These are phyloP conservation scores for Kuraishia floccosa DNA, from an alignment of 805 yeast genomes.

Conservation along the genomic window DNA sequence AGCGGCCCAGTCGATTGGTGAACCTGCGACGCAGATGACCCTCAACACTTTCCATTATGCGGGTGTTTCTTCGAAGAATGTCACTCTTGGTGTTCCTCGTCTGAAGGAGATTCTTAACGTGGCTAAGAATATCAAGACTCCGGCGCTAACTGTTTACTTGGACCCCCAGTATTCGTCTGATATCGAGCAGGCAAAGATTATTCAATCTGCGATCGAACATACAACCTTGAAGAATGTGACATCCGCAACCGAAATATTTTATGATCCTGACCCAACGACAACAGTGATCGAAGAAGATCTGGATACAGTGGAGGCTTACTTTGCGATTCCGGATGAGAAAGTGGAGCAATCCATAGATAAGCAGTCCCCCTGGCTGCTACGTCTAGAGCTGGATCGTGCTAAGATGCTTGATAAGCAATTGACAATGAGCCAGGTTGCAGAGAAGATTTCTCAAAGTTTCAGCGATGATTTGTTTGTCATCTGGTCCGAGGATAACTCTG, in stretches of 20 bases:
- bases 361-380: slow-evolving; percentile 96
- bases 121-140: slow-evolving; percentile 98
- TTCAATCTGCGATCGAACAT: slow-evolving; percentile 95
- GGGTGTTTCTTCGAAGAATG: slow-evolving; percentile 94
- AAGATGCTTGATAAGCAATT: slow-evolving; percentile 97
- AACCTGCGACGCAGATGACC: slow-evolving; percentile 98
- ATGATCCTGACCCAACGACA: slow-evolving; percentile 95
- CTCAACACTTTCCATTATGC: slow-evolving; percentile 96
- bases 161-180: slow-evolving; percentile 72
- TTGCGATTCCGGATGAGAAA: slow-evolving; percentile 95
- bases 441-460: slow-evolving; percentile 83
- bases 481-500: slow-evolving; percentile 99
- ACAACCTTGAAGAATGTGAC: slow-evolving; percentile 92
- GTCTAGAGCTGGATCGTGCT: slow-evolving; percentile 96
- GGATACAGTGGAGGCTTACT: slow-evolving; percentile 95
- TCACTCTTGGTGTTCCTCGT: slow-evolving; percentile 95
- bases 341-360: slow-evolving; percentile 88
- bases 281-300: slow-evolving; percentile 96
- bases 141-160: slow-evolving; percentile 93
- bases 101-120: slow-evolving; percentile 95
- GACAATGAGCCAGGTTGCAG: slow-evolving; percentile 97
- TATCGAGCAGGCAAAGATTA: slow-evolving; percentile 87
- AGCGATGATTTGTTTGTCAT: slow-evolving; percentile 93
- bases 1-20: slow-evolving; percentile 97
- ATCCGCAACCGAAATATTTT: slow-evolving; percentile 93